These are phyloP conservation scores for rapeseed (Brassica napus) DNA, from an alignment of 345 rosid species.

Conservation along the genomic window DNA sequence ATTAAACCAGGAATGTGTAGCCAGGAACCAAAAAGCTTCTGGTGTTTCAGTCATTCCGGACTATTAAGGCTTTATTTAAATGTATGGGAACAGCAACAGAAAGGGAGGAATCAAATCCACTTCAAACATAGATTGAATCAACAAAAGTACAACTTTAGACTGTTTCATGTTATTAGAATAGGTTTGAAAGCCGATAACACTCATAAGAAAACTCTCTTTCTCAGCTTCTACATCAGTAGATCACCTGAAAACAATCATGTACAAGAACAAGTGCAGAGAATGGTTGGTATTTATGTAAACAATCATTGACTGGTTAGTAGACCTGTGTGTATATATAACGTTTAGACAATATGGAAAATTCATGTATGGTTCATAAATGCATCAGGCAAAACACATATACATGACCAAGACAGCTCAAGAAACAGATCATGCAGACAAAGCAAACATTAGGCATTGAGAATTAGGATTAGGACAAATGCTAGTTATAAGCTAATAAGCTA, in stretches of 20 bases:
- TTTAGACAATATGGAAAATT: background rate
- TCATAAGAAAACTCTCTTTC: background rate
- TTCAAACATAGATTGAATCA: constrained; percentile 9
- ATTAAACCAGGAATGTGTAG: background rate
- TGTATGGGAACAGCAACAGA: background rate
- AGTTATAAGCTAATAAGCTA: background rate
- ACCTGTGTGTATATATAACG: background rate
- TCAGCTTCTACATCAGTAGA: constrained; percentile 16
- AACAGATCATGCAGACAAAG: constrained; percentile 10
- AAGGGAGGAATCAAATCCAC: background rate
- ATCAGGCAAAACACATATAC: background rate
- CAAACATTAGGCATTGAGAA: background rate
- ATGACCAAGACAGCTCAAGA: background rate
- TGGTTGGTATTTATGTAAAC: background rate
- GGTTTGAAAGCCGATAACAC: constrained; percentile 14
- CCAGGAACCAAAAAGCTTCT: constrained; percentile 2
- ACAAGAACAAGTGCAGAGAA: background rate
- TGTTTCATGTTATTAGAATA: constrained; percentile 25
- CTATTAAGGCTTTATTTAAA: background rate
- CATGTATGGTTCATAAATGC: background rate
- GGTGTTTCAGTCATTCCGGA: background rate
- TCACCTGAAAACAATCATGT: constrained; percentile 27
- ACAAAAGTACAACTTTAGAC: constrained; percentile 21
- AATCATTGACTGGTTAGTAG: no score
- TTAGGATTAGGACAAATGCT: background rate